Percentiles rank a stretch among this genome's conserved stretches.
phyloP scores from a whole-genome alignment of 2,329 filamentous ascomycete genomes.

The Metarhizium anisopliae region DNA sequence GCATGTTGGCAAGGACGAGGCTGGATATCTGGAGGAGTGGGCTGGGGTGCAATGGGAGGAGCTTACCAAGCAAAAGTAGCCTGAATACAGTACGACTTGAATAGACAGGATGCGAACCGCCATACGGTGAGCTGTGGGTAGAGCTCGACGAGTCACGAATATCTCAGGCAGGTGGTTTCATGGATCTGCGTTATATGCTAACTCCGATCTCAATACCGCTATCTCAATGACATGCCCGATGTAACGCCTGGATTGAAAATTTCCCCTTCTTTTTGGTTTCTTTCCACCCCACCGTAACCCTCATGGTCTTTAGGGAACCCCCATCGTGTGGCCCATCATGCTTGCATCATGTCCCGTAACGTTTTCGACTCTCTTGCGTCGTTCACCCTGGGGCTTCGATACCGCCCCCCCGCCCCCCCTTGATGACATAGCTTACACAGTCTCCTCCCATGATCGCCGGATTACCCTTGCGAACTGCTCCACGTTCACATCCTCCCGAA shows the following conservation, averaged over 20 bases:
- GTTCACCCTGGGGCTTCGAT: not conserved
- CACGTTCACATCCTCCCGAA: constrained; percentile 89
- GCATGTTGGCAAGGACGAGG: constrained; percentile 49
- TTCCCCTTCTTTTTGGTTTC: constrained; percentile 15
- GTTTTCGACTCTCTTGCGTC: constrained; percentile 1
- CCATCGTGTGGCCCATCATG: constrained; percentile 12
- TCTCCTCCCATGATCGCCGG: constrained; percentile 75
- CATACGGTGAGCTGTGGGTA: too few species aligned
- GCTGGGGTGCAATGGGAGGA: constrained; percentile 98
- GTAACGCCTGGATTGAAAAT: constrained; percentile 24
- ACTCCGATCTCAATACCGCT: constrained; percentile 23
- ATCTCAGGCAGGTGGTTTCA: not conserved
- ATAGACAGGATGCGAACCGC: not conserved
- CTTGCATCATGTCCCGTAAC: not conserved
- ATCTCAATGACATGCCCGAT: constrained; percentile 26
- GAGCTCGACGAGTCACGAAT: not conserved
- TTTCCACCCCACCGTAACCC: constrained; percentile 16
- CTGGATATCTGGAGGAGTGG: constrained; percentile 90
- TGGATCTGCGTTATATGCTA: constrained; percentile 17
- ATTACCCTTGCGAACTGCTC: constrained; percentile 78
- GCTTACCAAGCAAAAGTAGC: constrained; percentile 29
- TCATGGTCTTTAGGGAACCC: not conserved
- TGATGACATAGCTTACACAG: constrained; percentile 15
- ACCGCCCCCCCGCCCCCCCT: not conserved
- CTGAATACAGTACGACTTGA: not conserved